phyloP scores from a whole-genome alignment of 2,329 filamentous ascomycete genomes.

The Exophiala xenobiotica region DNA sequence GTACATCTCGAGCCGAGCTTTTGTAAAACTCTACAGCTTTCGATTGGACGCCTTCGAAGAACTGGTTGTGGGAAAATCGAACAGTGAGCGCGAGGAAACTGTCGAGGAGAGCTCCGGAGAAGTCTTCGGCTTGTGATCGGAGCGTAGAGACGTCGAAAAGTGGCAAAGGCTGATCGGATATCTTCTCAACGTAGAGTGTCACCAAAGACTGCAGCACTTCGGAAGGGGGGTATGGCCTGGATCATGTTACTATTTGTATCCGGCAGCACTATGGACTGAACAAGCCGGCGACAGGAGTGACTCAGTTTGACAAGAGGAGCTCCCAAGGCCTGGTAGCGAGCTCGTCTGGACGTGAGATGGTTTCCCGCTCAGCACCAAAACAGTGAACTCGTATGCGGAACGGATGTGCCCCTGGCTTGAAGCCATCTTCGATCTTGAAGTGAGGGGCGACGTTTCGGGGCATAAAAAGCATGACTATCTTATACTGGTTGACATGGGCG shows the following conservation, averaged over 20 bases:
- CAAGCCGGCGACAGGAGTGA: no score
- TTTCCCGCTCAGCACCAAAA: no score
- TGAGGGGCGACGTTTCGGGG: no score
- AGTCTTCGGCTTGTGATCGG: constrained; percentile 36
- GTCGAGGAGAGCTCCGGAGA: constrained; percentile 37
- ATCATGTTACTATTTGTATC: constrained; percentile 17
- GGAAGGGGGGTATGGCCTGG: constrained; percentile 39
- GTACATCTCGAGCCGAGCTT: constrained; percentile 35
- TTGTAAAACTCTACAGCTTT: constrained; percentile 34
- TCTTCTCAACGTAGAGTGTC: constrained; percentile 48
- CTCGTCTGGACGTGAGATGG: no score
- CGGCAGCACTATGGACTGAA: no score
- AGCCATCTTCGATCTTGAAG: no score
- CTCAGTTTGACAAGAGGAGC: constrained; percentile 2
- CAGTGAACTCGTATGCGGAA: no score
- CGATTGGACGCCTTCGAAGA: constrained; percentile 28
- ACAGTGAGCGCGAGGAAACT: constrained; percentile 45
- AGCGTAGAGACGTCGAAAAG: constrained; percentile 40
- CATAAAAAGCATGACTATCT: no score
- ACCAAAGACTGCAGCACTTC: constrained; percentile 41
- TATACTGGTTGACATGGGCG: no score
- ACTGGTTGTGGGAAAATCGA: constrained; percentile 41
- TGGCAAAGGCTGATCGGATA: constrained; percentile 52
- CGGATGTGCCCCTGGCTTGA: no score
- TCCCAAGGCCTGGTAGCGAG: no score